Base-by-base conservation (phyloP, 2,329 filamentous ascomycete species). In the Arthrinium puccinioides region DNA sequence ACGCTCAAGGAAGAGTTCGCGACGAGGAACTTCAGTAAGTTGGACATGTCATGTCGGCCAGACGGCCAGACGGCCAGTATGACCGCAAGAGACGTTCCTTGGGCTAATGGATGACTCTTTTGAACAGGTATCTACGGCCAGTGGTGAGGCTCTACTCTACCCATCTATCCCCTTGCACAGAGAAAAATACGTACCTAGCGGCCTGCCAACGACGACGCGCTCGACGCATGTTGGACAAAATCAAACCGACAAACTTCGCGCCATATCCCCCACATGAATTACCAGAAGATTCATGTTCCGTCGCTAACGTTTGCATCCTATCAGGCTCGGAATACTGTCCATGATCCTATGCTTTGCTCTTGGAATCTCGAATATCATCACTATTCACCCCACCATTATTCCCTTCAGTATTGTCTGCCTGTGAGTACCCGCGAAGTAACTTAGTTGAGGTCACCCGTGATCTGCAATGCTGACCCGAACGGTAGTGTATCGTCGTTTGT, bases 1-100 rank as follows among this genome's bases (percentile, higher is more conserved):
- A 74, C 78, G 59, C 70, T 84, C 66, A 75, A 75, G 62, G 80
- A 84, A 56, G 80, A 84, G 63, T 82, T 85, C 57, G 73, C 73
- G 58, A 82, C 79, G 43, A 71, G 81, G 55, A 85, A 85, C 66
- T 85, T 85, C 65, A 85, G 80, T 84, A 70, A 54, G 79, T 67
- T 39, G 16, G 24, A 20, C 21, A 5, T n/a, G n/a, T n/a, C n/a
- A n/a, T n/a, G n/a, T n/a, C n/a, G n/a, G n/a, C 9, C n/a, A 16
- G 19, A 38, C 16, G 34, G 38, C 33, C 23, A 27, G 32, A 4
- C 20, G 26, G 30, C 32, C 24, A 37, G n/a, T n/a, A 44, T 42
- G 33, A 43, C 45, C 43, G 37, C 45, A 33, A 38, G 46, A 36
- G 32, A 49, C n/a, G n/a, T n/a, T n/a, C n/a, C n/a, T n/a, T n/a